Evolutionary conservation across 2,329 filamentous ascomycete species (phyloP), one percentile per base, ranked within the genome.

Genomic region (Periconia digitata): DNA sequence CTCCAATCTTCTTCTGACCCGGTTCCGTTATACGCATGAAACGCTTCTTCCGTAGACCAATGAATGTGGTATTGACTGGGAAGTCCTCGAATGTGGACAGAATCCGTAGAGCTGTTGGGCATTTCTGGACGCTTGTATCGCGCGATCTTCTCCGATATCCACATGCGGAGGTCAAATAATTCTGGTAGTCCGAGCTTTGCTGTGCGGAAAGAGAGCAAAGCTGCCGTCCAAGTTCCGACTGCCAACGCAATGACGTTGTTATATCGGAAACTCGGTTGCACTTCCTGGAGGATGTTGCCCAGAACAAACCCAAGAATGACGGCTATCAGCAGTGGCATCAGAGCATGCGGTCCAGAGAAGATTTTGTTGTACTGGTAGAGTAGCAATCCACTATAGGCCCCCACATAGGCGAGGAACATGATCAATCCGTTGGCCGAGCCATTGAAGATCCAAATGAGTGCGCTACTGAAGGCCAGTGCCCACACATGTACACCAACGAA

Each of bases 381-480:
- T 7, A 82, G 68, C 24, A 82, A 60, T 3, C 79, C 80, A 18
- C 75, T 79, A 54, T 80, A 80, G 7, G 77, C 71, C 15, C 72
- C 60, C 12, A 79, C 69, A 39, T 80, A 80, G 3, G 73, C 58
- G 20, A 79, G 66, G 59, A 79, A 83, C 66, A 81, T 76, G 50
- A 74, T 71, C 47, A 76, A 71, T 4, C 74, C 76, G 40, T 70
- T 58, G 8, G 66, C 15, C 3, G 70, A 67, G 22, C 60, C 63
- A 43, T 79, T 73, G 57, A 82, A 80, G 6, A 72, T 71, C 78
- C 78, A 82, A n/a, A 81, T 69, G 18, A 82, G 67, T 20, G 72
- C 72, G 13, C 77, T 65, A 8, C 76, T 74, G n/a, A 81, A 43
- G 2, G 77, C 74, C 38, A 82, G 62, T 47, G 76, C 76, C 79